Conservation (phyloP, 305 asterid genomes). For the Fraxinus dipetala region DNA sequence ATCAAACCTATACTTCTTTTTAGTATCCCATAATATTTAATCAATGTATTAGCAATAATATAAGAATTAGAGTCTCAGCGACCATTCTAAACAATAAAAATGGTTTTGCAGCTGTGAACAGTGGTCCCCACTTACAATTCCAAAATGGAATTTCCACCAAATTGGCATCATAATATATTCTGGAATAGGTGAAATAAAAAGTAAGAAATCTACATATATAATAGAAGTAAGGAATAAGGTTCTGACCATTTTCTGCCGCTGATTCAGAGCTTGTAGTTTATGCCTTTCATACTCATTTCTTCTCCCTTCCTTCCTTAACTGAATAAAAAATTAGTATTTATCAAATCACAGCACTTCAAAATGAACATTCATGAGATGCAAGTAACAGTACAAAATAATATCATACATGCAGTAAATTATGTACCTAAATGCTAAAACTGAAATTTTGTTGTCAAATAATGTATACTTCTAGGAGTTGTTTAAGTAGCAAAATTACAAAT, state of each 20-base stretch:
- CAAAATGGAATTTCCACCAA: not conserved
- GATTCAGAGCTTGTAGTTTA: constrained; percentile 92
- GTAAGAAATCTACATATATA: not conserved
- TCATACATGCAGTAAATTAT: not conserved
- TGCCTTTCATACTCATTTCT: constrained; percentile 96
- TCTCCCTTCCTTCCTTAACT: constrained; percentile 98
- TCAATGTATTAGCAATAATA: not conserved
- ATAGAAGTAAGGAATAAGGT: constrained; percentile 11
- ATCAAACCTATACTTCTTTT: not conserved
- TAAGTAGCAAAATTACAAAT: not conserved
- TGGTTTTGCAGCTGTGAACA: not conserved
- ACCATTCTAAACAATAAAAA: constrained; percentile 4
- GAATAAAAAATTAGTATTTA: constrained; percentile 20
- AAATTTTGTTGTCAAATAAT: not conserved
- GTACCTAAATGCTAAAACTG: not conserved
- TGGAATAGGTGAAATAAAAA: constrained; percentile 2
- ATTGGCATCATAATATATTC: not conserved
- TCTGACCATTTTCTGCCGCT: constrained; percentile 93
- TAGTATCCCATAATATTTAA: not conserved
- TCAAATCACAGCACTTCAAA: constrained; percentile 1
- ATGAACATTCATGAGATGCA: constrained; percentile 9
- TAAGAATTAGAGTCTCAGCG: not conserved
- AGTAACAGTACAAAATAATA: not conserved
- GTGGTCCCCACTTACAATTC: constrained; percentile 2
- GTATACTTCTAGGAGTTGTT: not conserved